phyloP scores from a whole-genome alignment of 2,329 filamentous ascomycete genomes.

The Trichoderma sp. region DNA sequence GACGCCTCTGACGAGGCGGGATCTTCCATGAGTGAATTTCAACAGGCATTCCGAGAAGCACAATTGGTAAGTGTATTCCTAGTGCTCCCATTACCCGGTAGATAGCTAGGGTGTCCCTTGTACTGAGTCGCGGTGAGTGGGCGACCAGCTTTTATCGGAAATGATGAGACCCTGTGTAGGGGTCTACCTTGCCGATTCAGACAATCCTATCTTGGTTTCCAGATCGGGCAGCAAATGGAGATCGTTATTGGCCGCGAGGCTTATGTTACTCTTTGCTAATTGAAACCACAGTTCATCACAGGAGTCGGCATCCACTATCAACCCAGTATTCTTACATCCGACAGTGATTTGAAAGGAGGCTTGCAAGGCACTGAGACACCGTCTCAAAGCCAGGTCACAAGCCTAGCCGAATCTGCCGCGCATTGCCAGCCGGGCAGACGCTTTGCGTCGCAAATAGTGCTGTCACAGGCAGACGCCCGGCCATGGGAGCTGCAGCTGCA shows the following conservation, averaged over 20 bases:
- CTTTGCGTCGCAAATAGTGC: constrained; percentile 47
- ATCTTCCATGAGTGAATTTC: constrained; percentile 64
- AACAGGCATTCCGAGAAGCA: constrained; percentile 59
- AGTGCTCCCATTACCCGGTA: not conserved
- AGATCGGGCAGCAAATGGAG: not conserved
- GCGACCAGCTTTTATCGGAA: not conserved
- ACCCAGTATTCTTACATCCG: constrained; percentile 7
- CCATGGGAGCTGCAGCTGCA: constrained; percentile 61
- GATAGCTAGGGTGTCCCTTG: not conserved
- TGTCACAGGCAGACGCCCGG: constrained; percentile 57
- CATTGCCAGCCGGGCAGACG: constrained; percentile 21
- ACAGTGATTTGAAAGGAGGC: constrained; percentile 4
- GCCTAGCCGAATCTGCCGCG: constrained; percentile 9
- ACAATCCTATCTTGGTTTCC: not conserved
- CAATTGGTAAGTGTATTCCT: constrained; percentile 28
- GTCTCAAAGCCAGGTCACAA: constrained; percentile 19
- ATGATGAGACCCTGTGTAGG: not conserved
- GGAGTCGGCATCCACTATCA: constrained; percentile 23
- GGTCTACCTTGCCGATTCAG: not conserved
- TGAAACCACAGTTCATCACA: constrained; percentile 42
- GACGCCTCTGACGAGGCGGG: constrained; percentile 61
- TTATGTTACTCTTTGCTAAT: constrained; percentile 29
- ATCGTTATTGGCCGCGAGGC: not conserved
- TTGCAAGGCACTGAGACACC: constrained; percentile 40
- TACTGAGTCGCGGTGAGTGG: not conserved